These are phyloP conservation scores for Aeschynomene evenia DNA, from an alignment of 306 rosid species.

Conservation along the genomic window DNA sequence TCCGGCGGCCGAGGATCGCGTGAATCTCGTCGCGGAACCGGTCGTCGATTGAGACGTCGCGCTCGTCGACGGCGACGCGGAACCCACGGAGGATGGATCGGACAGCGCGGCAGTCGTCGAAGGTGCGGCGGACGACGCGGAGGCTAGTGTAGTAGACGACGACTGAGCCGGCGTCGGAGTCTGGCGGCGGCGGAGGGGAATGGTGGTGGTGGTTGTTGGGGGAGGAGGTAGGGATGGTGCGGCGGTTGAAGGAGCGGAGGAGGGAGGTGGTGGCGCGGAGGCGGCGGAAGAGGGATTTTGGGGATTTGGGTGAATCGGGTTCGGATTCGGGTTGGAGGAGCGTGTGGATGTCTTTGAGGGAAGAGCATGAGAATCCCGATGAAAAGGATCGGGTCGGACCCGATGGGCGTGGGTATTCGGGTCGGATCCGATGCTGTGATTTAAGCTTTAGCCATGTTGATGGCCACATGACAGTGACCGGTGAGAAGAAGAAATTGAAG, in stretches of 20 bases:
- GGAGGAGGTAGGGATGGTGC: background rate
- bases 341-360: constrained; percentile 74
- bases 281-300: constrained; percentile 61
- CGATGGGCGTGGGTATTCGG: background rate
- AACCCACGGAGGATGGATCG: constrained; percentile 63
- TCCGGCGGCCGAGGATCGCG: constrained; percentile 42
- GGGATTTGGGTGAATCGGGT: constrained; percentile 46
- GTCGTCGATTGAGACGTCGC: constrained; percentile 77
- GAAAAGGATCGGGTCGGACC: background rate
- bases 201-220: constrained; percentile 28
- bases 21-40: constrained; percentile 56
- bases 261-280: constrained; percentile 47
- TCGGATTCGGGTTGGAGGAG: constrained; percentile 45
- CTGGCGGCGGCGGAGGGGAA: constrained; percentile 35
- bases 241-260: constrained; percentile 44
- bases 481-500: background rate
- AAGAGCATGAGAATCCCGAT: constrained; percentile 44
- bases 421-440: constrained; percentile 34
- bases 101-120: constrained; percentile 65
- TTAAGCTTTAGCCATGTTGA: constrained; percentile 54
- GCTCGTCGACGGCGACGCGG: constrained; percentile 65
- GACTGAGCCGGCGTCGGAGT: constrained; percentile 41
- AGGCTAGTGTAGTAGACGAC: constrained; percentile 81
- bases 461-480: constrained; percentile 49
- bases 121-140: constrained; percentile 78